A percentile compares a stretch with the other conserved stretches of the same genome.
Evolutionary conservation across 345 rosid species (phyloP).

Genomic region (Sonneratia caseolaris): DNA sequence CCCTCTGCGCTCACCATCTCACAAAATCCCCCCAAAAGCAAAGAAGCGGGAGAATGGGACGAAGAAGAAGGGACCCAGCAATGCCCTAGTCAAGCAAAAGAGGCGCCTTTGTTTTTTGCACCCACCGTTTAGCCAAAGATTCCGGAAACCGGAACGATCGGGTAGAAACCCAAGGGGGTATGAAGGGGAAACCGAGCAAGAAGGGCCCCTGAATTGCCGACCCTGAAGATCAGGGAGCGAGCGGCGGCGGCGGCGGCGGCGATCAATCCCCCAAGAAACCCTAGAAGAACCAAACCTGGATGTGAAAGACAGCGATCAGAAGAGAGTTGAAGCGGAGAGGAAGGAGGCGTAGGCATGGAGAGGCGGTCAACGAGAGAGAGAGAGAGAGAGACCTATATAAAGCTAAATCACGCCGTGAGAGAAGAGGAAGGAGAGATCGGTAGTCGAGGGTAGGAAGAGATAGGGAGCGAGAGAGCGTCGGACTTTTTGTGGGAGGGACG

Average conservation of each 20-base stretch:
- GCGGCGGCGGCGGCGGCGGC: background rate
- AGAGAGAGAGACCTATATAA: background rate
- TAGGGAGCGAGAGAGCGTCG: background rate
- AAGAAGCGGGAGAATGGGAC: background rate
- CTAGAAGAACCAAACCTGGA: background rate
- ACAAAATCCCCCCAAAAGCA: background rate
- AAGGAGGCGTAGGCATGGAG: background rate
- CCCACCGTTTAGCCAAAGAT: background rate
- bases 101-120: background rate
- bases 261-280: background rate
- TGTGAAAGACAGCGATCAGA: background rate
- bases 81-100: background rate
- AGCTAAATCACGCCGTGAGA: background rate
- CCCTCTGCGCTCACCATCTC: slow-evolving; percentile 51
- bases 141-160: background rate
- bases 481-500: background rate
- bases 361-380: background rate
- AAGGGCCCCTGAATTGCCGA: background rate
- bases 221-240: background rate
- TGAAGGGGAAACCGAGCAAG: background rate
- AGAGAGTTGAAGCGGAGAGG: background rate
- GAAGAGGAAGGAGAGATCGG: background rate
- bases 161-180: background rate
- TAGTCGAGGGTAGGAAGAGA: background rate
- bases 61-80: background rate